A percentile compares a stretch with the other conserved stretches of the same genome.
Conservation (phyloP, 1,284 basidiomycete species). For the Crucibulum cyathiforme region DNA sequence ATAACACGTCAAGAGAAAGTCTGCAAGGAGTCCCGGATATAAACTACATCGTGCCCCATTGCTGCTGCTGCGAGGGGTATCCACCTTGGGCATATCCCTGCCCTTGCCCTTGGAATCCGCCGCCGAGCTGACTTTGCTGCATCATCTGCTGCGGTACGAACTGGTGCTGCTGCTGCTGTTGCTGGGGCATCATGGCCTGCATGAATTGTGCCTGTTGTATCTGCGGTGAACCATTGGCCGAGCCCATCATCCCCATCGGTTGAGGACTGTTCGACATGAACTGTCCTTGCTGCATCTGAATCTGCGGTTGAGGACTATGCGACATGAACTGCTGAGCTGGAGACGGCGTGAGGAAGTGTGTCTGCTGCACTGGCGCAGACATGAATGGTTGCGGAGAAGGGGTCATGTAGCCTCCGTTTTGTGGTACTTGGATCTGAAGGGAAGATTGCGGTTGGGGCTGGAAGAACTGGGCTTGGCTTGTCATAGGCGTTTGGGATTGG, state of each 20-base stretch:
- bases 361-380: conserved; percentile 23
- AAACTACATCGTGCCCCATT: conserved; percentile 39
- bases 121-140: conserved; percentile 13
- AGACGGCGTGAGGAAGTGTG: conserved; percentile 30
- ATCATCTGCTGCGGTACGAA: conserved; percentile 13
- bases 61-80: conserved; percentile 23
- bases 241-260: conserved; percentile 14
- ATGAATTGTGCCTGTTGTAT: conserved; percentile 20
- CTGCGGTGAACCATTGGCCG: conserved; percentile 15
- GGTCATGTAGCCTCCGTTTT: conserved; percentile 13
- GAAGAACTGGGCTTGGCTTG: conserved; percentile 17
- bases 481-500: conserved; percentile 13
- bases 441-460: conserved; percentile 25
- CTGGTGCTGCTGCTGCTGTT: conserved; percentile 16
- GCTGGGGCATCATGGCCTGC: conserved; percentile 10
- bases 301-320: conserved; percentile 32
- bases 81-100: conserved; percentile 25
- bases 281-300: conserved; percentile 20
- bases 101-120: conserved; percentile 12
- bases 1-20: too few relatives aligned
- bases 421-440: conserved; percentile 27
- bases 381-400: conserved; percentile 29
- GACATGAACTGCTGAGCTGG: conserved; percentile 32
- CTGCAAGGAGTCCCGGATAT: not conserved
- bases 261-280: conserved; percentile 24